Evolutionary conservation across 192 early-diverging fungal species (phyloP).

Genomic region (Coemansia sp.): DNA sequence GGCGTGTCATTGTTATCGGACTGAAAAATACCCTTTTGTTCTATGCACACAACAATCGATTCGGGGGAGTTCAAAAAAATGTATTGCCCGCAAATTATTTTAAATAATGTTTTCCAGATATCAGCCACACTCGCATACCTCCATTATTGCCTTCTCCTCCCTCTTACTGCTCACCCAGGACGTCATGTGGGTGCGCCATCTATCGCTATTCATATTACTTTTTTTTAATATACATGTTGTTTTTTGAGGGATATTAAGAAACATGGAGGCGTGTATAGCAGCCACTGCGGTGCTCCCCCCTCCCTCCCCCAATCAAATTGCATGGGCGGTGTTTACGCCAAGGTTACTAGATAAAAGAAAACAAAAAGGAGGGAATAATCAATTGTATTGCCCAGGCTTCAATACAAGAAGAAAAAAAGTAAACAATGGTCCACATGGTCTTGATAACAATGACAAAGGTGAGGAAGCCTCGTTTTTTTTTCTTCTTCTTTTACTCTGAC

Average conservation of each 20-base stretch:
- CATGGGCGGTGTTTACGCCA: not conserved
- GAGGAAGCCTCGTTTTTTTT: not conserved
- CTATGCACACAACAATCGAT: no score
- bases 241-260: no score
- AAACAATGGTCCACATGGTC: not conserved
- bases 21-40: not conserved
- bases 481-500: not conserved
- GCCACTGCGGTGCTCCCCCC: no score
- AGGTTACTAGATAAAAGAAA: not conserved
- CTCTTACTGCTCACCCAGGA: not conserved
- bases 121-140: no score
- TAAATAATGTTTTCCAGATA: not conserved
- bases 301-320: no score
- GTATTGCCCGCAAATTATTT: no score
- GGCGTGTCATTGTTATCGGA: no score
- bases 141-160: not conserved
- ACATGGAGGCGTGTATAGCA: no score
- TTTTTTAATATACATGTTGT: conserved; percentile 1
- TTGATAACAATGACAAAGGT: not conserved
- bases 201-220: not conserved
- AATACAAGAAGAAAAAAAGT: not conserved
- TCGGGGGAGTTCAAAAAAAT: no score
- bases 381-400: not conserved
- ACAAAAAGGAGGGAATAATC: not conserved
- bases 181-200: not conserved